Percentiles rank a stretch among this genome's conserved stretches.
Evolutionary conservation across 2,329 filamentous ascomycete genomes (phyloP).

Genomic region (Rhynchosporium secalis): DNA sequence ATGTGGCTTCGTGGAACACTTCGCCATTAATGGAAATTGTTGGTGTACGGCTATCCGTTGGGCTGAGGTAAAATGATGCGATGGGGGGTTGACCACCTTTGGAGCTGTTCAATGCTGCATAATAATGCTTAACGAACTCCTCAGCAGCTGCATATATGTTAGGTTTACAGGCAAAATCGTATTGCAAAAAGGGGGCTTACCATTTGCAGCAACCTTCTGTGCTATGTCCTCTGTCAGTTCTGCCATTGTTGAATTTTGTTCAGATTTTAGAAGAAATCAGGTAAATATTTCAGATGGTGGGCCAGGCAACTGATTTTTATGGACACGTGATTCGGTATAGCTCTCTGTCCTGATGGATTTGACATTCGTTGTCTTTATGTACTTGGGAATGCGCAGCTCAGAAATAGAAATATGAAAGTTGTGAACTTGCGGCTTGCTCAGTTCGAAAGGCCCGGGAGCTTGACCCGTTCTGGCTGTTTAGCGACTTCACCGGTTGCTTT

Average conservation of each 20-base stretch:
- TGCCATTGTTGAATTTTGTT: slow-evolving; percentile 34
- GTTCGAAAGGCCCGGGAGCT: too few species aligned
- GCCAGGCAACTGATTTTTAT: not conserved
- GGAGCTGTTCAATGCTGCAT: slow-evolving; percentile 66
- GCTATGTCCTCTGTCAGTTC: slow-evolving; percentile 50
- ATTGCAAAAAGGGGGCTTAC: slow-evolving; percentile 32
- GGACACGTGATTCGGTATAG: too few species aligned
- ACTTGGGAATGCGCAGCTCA: too few species aligned
- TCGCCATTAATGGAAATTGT: slow-evolving; percentile 82
- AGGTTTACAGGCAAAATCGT: not conserved
- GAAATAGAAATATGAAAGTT: too few species aligned
- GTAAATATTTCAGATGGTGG: not conserved
- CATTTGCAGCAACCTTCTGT: slow-evolving; percentile 41
- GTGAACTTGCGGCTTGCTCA: too few species aligned
- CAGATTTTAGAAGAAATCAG: not conserved
- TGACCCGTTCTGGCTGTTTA: too few species aligned
- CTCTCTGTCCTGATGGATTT: not conserved
- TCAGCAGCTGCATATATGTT: slow-evolving; percentile 58
- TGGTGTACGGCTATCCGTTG: slow-evolving; percentile 55
- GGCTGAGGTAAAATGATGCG: slow-evolving; percentile 68
- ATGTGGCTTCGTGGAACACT: slow-evolving; percentile 58
- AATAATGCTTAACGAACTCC: slow-evolving; percentile 72
- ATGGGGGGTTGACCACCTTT: slow-evolving; percentile 51
- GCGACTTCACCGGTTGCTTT: too few species aligned
- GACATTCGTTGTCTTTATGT: too few species aligned